phyloP scores from a whole-genome alignment of 192 early-diverging fungal species.

The Backusella macrospora region DNA sequence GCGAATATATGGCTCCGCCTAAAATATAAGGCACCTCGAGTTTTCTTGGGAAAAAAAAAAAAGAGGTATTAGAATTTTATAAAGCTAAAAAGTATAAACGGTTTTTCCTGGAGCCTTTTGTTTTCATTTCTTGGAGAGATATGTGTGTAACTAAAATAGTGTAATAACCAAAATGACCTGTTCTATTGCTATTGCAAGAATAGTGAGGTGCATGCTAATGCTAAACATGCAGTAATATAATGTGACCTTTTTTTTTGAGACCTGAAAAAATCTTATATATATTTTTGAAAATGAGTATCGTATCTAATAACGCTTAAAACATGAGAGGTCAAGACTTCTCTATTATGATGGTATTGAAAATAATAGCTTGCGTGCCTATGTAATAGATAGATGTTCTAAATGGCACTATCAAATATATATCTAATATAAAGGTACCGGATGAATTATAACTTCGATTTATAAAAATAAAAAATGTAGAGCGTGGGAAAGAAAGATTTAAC shows the following conservation, averaged over 20 bases:
- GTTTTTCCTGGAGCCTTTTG: neutral
- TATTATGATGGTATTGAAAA: neutral
- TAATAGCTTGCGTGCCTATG: neutral
- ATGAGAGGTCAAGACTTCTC: neutral
- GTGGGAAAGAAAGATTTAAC: neutral
- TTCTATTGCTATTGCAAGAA: neutral
- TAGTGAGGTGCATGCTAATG: neutral
- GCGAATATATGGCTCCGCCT: neutral
- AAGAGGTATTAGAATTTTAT: neutral
- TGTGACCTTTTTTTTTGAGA: slow-evolving; percentile 5
- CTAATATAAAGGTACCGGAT: neutral
- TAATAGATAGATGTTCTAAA: neutral
- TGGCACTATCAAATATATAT: neutral
- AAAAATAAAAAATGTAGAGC: slow-evolving; percentile 1
- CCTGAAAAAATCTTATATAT: neutral
- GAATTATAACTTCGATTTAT: neutral
- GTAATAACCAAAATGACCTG: neutral
- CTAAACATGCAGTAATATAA: neutral
- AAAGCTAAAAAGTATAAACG: neutral
- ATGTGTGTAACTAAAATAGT: neutral
- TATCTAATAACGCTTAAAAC: neutral
- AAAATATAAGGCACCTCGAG: slow-evolving; percentile 8
- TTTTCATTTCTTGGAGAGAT: neutral
- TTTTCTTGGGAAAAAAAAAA: slow-evolving; percentile 17
- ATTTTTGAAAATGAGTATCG: neutral